Conservation (phyloP, 2,329 filamentous ascomycete genomes). For the Scleromitrula shiraiana region DNA sequence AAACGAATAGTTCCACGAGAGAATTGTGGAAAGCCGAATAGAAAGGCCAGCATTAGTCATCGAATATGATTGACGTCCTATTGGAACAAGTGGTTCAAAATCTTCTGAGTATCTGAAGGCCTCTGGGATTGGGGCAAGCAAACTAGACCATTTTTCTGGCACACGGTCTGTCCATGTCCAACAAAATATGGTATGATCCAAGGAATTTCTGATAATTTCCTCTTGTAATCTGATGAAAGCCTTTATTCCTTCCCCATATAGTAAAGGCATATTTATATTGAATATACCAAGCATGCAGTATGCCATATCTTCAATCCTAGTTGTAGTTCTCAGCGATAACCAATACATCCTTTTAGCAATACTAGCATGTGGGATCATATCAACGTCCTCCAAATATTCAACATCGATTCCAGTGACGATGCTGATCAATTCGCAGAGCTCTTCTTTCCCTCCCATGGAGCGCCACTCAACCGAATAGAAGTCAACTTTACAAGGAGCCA, state of each 20-base stretch:
- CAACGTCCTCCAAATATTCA: neutral
- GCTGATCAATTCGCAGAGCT: neutral
- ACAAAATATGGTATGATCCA: neutral
- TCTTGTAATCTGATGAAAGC: slow-evolving; percentile 31
- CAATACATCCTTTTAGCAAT: neutral
- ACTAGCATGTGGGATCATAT: neutral
- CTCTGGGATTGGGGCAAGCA: neutral
- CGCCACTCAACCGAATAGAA: neutral
- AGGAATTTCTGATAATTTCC: slow-evolving; percentile 29
- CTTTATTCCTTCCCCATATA: slow-evolving; percentile 31
- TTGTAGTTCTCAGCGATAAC: slow-evolving; percentile 22
- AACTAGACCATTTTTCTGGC: neutral
- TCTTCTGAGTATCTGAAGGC: neutral
- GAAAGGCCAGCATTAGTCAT: neutral
- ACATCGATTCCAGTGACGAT: neutral
- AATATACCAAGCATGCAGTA: slow-evolving; percentile 33
- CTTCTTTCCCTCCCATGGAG: neutral
- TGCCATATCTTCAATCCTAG: slow-evolving; percentile 25
- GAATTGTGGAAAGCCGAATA: neutral
- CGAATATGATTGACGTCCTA: neutral
- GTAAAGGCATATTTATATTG: slow-evolving; percentile 30
- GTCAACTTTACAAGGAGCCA: neutral
- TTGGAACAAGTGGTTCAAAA: neutral
- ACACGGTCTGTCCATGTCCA: neutral
- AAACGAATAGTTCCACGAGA: neutral